Evolutionary conservation across 441 rosid genomes (phyloP).

Genomic region (Gossypium davidsonii): DNA sequence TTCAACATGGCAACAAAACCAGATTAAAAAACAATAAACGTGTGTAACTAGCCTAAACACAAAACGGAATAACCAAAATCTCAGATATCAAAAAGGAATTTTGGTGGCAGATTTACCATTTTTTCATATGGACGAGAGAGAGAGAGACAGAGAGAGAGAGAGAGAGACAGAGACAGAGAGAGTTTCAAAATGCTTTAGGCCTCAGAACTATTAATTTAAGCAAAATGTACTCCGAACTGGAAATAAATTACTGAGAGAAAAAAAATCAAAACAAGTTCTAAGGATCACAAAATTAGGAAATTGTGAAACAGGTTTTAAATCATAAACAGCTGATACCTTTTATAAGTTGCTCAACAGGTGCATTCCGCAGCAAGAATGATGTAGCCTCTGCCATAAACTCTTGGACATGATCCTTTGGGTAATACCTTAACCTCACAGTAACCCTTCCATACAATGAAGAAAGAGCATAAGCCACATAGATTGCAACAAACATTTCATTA

Average conservation of each 20-base stretch:
- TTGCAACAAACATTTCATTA: neutral
- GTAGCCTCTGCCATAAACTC: slow-evolving; percentile 73
- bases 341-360: slow-evolving; percentile 47
- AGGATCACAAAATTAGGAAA: neutral
- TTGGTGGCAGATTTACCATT: neutral
- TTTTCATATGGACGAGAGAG: neutral
- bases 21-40: neutral
- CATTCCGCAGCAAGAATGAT: slow-evolving; percentile 86
- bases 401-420: slow-evolving; percentile 56
- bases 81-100: neutral
- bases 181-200: neutral
- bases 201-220: neutral
- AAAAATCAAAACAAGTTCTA: neutral
- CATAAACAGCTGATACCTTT: slow-evolving; percentile 39
- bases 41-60: neutral
- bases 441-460: slow-evolving; percentile 40
- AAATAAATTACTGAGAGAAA: neutral
- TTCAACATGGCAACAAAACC: neutral
- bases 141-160: neutral
- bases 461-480: slow-evolving; percentile 10
- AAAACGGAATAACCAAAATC: neutral
- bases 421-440: slow-evolving; percentile 60
- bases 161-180: neutral
- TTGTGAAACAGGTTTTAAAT: neutral
- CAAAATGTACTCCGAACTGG: neutral